Percentiles rank a stretch among this genome's conserved stretches.
Conservation (phyloP, 352 stramenopile genomes). For the Pythium dissotocum region DNA sequence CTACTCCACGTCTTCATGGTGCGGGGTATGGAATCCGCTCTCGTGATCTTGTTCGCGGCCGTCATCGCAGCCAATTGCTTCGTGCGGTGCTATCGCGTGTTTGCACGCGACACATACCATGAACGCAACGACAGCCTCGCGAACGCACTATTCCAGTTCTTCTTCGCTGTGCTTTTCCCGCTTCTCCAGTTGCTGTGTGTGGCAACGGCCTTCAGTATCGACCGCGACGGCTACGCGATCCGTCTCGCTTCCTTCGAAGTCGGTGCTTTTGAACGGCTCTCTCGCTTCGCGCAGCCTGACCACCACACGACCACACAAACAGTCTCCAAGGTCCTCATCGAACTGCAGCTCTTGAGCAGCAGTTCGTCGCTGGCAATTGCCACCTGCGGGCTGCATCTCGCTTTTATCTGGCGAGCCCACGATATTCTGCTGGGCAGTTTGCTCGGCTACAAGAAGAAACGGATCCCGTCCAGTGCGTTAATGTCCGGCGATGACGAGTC, state of each 20-base stretch:
- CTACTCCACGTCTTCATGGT: conserved; percentile 21
- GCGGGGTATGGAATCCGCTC: not conserved
- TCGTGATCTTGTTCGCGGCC: conserved; percentile 8
- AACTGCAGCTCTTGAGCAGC: conserved; percentile 8
- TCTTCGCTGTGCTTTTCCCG: conserved; percentile 17
- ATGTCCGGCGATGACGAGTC: conserved; percentile 6
- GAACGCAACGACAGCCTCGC: conserved; percentile 25
- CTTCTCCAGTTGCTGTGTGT: conserved; percentile 8
- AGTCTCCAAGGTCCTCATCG: conserved; percentile 3
- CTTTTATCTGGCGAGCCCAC: conserved; percentile 19
- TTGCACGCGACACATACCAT: conserved; percentile 17
- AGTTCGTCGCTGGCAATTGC: not conserved
- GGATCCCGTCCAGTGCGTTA: not conserved
- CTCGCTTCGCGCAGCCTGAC: conserved; percentile 17
- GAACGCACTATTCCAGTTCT: conserved; percentile 22
- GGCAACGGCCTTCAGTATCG: conserved; percentile 1
- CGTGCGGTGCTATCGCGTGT: conserved; percentile 19
- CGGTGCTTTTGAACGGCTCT: conserved; percentile 17
- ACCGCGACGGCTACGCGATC: conserved; percentile 7
- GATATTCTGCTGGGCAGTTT: conserved; percentile 19
- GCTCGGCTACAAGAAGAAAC: conserved; percentile 20
- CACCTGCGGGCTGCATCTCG: conserved; percentile 10
- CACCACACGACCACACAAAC: not conserved
- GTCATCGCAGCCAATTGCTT: conserved; percentile 17
- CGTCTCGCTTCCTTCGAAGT: conserved; percentile 8